A percentile compares a stretch with the other conserved stretches of the same genome.
phyloP scores from a whole-genome alignment of 306 rosid genomes.

The Trifolium pratense region DNA sequence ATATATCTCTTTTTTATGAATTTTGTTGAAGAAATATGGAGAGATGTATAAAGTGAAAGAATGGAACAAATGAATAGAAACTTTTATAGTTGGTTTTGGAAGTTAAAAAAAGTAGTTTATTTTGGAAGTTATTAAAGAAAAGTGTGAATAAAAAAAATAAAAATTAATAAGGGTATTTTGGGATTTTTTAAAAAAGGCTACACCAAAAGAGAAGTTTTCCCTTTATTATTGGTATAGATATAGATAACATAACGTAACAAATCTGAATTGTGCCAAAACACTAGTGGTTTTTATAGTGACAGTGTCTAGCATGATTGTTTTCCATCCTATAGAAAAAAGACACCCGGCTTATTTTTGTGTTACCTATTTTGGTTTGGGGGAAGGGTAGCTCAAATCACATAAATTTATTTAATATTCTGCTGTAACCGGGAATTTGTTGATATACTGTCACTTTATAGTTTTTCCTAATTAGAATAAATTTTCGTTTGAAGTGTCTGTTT shows the following conservation, averaged over 20 bases:
- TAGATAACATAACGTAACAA: neutral
- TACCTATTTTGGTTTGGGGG: conserved; percentile 4
- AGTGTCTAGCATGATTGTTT: conserved; percentile 6
- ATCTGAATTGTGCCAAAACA: conserved; percentile 4
- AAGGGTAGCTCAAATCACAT: neutral
- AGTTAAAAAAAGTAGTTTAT: no score
- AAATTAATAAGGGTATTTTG: no score
- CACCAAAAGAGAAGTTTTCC: no score
- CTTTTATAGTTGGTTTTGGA: no score
- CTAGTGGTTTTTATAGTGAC: conserved; percentile 13
- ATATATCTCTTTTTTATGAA: no score
- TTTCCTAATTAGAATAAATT: conserved; percentile 15
- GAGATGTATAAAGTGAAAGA: no score
- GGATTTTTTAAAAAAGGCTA: no score
- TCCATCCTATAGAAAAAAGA: neutral
- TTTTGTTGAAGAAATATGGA: no score
- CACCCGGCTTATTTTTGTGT: neutral
- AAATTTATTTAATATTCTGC: conserved; percentile 1
- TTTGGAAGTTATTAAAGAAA: no score
- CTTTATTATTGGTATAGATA: no score
- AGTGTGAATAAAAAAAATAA: no score
- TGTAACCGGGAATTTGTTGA: neutral
- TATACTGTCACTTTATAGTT: conserved; percentile 7
- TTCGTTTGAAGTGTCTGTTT: neutral
- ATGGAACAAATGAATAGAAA: no score